These are phyloP conservation scores for Phytophthora aleatoria DNA, from an alignment of 352 stramenopile genomes.

Conservation along the genomic window DNA sequence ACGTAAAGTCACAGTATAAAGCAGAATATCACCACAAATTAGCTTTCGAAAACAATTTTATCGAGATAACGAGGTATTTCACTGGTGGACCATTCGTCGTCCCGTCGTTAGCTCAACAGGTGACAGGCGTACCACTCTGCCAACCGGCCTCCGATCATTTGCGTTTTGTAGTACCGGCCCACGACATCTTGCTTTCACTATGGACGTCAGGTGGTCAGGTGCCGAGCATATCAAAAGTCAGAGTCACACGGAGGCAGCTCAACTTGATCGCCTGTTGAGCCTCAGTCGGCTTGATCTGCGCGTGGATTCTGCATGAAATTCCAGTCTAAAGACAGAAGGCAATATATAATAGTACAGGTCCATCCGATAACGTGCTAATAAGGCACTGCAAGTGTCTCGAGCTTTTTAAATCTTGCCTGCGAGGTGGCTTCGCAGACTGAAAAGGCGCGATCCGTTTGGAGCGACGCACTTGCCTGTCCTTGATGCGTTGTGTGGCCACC, in stretches of 20 bases:
- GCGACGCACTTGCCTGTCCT: constrained; percentile 10
- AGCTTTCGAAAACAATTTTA: neutral
- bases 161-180: constrained; percentile 14
- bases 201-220: constrained; percentile 5
- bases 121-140: constrained; percentile 10
- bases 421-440: constrained; percentile 9
- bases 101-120: constrained; percentile 10
- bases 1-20: no score
- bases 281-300: no score
- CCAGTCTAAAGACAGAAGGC: no score
- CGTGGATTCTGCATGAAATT: no score
- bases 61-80: neutral
- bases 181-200: constrained; percentile 26
- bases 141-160: constrained; percentile 11
- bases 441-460: constrained; percentile 21
- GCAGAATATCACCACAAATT: neutral
- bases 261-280: no score
- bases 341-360: no score
- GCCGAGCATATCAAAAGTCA: constrained; percentile 10
- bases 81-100: constrained; percentile 10
- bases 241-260: constrained; percentile 25
- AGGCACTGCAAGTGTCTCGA: neutral
- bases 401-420: neutral
- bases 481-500: constrained; percentile 17
- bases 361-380: no score